Evolutionary conservation across 2,329 filamentous ascomycete species (phyloP), one percentile per base, ranked within the genome.

Genomic region (Trichoderma brevicompactum): DNA sequence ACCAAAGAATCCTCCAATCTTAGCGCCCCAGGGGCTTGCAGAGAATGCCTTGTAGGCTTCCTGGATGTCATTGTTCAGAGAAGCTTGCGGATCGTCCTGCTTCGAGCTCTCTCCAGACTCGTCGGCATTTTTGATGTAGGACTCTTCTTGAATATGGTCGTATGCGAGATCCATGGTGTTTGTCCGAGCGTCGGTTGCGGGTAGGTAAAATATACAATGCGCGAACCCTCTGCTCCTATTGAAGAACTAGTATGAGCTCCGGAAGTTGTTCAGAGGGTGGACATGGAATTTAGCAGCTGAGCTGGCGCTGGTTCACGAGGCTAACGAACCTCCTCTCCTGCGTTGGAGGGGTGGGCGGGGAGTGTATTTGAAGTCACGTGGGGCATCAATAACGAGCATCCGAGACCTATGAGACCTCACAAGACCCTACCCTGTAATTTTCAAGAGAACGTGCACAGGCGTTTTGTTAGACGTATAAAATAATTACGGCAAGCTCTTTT

Each of bases 21-120:
- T 88, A 23, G 90, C 88, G 50, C 94, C 95, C 95, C 95, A 99
- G 10, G 92, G 91, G 72, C 92, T 97, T 70, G 88, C 87, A 3
- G 92, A 94, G 74, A 99, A 92, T 28, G 94, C 94, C 74, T 92
- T 93, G 83, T 98, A 97, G 7, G 94, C 95, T 78, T 97, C 92
- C 79, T 97, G 92, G 68, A 99, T 85, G 74, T 99, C 95, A 70
- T 87, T 85, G 75, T 96, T 96, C 70, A 99, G 85, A 60, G 89
- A 86, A 64, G 79, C 76, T 69, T 82, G 78, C 58, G 78, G 72
- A 70, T 81, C 74, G 67, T 79, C 78, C 23, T 72, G 68, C 62
- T 79, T 75, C 55, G 81, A 75, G 53, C 77, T 77, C 49, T 80
- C 78, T 49, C 80, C 79, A 43, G 73, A 64, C 69, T 83, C 80